Conservation (phyloP, 306 rosid genomes). For the Oxytropis ochrocephala region DNA sequence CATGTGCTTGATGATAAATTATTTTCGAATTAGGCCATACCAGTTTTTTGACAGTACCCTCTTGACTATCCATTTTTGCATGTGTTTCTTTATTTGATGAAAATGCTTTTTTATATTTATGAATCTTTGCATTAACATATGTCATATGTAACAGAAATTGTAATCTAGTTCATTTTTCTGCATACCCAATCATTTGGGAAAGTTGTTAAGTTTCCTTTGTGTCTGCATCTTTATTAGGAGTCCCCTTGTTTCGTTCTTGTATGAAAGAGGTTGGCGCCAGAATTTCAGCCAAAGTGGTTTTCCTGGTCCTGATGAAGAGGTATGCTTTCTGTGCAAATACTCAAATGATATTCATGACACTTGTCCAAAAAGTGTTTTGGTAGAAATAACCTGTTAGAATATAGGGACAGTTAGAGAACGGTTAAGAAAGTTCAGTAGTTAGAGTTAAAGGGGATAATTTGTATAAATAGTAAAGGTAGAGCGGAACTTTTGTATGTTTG, state of each 20-base stretch:
- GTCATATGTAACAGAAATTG: not conserved
- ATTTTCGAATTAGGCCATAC: not conserved
- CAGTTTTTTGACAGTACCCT: not conserved
- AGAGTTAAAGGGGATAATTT: not conserved
- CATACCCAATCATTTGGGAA: slow-evolving; percentile 2
- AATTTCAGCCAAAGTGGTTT: slow-evolving; percentile 78
- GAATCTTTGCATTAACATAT: not conserved
- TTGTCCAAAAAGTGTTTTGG: not conserved
- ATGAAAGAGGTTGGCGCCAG: slow-evolving; percentile 99
- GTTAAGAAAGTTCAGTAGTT: not conserved
- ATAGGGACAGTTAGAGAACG: not conserved
- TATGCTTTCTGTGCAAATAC: slow-evolving; percentile 13
- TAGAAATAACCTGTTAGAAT: not conserved
- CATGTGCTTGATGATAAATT: not conserved
- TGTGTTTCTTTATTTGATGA: not conserved
- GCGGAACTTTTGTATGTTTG: not conserved
- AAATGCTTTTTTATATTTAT: not conserved
- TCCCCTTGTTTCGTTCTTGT: slow-evolving; percentile 91
- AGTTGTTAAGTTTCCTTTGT: slow-evolving; percentile 22
- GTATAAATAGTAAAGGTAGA: not conserved
- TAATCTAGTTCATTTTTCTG: slow-evolving; percentile 9
- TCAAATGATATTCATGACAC: not conserved
- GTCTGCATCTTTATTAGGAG: slow-evolving; percentile 43
- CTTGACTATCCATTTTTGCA: not conserved
- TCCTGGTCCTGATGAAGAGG: slow-evolving; percentile 97